Conservation (phyloP, 371 early-diverging fungal genomes). For the Actinomortierella wolfii region DNA sequence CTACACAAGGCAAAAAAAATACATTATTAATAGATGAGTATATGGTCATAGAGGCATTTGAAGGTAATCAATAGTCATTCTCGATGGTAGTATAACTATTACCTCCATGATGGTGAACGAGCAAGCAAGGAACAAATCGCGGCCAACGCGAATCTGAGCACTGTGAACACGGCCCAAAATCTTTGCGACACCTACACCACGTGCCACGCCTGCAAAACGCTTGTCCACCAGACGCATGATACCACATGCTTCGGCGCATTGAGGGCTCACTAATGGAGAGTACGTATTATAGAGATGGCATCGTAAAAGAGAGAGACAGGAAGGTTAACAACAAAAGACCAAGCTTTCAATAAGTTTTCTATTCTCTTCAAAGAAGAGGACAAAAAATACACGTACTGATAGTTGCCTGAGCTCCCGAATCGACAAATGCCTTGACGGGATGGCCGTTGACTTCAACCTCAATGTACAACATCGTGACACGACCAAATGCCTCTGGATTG, state of each 20-base stretch:
- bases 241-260: conserved; percentile 84
- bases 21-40: no score
- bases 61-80: no score
- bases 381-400: conserved; percentile 75
- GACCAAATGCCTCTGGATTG: conserved; percentile 94
- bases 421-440: conserved; percentile 92
- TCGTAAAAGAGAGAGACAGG: background rate
- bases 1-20: conserved; percentile 30
- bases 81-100: no score
- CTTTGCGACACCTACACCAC: conserved; percentile 95
- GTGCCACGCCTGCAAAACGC: conserved; percentile 90
- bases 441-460: conserved; percentile 86
- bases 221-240: conserved; percentile 89
- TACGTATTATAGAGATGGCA: background rate
- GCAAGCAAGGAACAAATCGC: conserved; percentile 76
- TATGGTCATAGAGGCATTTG: background rate
- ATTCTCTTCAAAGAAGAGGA: conserved; percentile 6
- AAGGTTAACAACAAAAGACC: background rate
- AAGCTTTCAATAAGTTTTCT: no score
- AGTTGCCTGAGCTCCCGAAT: conserved; percentile 97
- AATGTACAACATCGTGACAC: conserved; percentile 89
- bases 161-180: conserved; percentile 94
- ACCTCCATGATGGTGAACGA: conserved; percentile 93
- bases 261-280: conserved; percentile 68
- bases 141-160: conserved; percentile 80